Evolutionary conservation across 2,329 filamentous ascomycete species (phyloP), one percentile per base, ranked within the genome.

Genomic region (Penicillium sp.): DNA sequence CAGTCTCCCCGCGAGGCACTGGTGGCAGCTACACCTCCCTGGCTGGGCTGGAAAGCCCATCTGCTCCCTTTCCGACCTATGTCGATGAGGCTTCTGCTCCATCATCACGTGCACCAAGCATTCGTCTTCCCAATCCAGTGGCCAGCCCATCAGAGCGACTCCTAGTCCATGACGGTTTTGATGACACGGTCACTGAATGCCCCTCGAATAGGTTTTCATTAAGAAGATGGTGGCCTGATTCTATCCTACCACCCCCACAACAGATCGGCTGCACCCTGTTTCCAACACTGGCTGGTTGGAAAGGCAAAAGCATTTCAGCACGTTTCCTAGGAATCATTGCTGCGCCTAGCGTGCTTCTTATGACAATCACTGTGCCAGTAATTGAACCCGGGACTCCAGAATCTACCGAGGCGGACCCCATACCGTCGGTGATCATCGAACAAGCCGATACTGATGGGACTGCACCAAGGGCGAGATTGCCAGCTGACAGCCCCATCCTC

Each of bases 341-440:
- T 7, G 87, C 91, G n/a, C 90, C 92, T 1, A 95, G 89, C 64
- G 91, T 99, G 33, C 90, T 99, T 58, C 76, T 97, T 2, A 80
- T 99, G 3, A 93, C 93, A 0, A 86, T 94, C 43, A 99, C 94
- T 0, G 74, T 99, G 4, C 94, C 95, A 0, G 92, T 99, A 0
- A 90, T 96, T 5, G 93, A 97, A 65, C 83, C 84, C 1, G 81
- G 84, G 18, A 79, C 74, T 31, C 69, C 82, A 7, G 82, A 85
- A 11, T 74, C 78, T 3, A 74, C 74, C 5, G 71, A 65, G 14
- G 31, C 70, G 1, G 78, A 81, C 4, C 71, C 75, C 7, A 67
- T 71, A 14, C 55, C 63, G 9, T 57, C 65, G 8, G 60, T 66
- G 6, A 57, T 64, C n/a, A 55, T 67, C 46, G 59, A 66, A 18